phyloP scores from a whole-genome alignment of 1,284 basidiomycete species.

The Meripilus lineatus region DNA sequence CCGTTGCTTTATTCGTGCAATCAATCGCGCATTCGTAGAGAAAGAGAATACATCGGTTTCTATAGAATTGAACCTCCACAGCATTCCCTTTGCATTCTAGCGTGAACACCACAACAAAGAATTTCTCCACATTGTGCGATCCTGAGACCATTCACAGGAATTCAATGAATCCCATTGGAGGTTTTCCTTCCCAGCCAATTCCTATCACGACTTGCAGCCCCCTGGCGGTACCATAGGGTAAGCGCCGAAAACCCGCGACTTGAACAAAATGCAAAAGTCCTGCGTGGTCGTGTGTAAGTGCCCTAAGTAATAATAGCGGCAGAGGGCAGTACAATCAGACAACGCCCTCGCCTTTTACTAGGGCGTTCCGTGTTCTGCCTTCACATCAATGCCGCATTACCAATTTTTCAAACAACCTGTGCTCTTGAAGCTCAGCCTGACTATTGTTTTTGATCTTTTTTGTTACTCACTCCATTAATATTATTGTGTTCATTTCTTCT shows the following conservation, averaged over 20 bases:
- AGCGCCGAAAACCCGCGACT: slow-evolving; percentile 24
- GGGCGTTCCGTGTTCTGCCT: slow-evolving; percentile 58
- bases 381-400: slow-evolving; percentile 40
- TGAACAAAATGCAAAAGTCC: slow-evolving; percentile 29
- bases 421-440: slow-evolving; percentile 2
- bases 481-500: not conserved
- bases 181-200: too few species aligned
- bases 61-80: too few species aligned
- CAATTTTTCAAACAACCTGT: slow-evolving; percentile 46
- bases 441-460: slow-evolving; percentile 1
- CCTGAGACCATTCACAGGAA: too few species aligned
- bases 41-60: too few species aligned
- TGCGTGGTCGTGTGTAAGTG: not conserved
- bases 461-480: not conserved
- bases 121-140: too few species aligned
- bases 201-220: too few species aligned
- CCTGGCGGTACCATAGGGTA: slow-evolving; percentile 15
- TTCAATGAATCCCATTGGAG: too few species aligned
- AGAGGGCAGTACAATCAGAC: slow-evolving; percentile 51
- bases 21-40: too few species aligned
- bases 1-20: too few species aligned
- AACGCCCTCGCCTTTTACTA: slow-evolving; percentile 71
- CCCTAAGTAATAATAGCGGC: slow-evolving; percentile 26
- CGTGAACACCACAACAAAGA: too few species aligned
- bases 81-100: too few species aligned